Evolutionary conservation across 257 asterid genomes (phyloP), one percentile per base, ranked within the genome.

Genomic region (Solanum sitiens): DNA sequence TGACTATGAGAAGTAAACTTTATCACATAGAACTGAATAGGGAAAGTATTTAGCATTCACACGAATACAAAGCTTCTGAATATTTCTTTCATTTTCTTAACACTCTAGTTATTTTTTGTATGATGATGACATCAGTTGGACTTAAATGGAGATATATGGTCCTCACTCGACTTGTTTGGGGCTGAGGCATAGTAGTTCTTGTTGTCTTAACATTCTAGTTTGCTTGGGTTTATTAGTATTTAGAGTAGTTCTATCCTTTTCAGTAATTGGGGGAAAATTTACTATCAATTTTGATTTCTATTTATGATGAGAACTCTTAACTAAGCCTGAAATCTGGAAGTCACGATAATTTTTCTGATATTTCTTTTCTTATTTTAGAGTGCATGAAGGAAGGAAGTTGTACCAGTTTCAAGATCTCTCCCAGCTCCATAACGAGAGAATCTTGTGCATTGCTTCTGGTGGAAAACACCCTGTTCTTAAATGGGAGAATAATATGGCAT

Each of bases 381-480:
- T 96, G 92, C 99, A 97, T 90, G 99, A 97, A 85, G 96, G 95
- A 71, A 92, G 97, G 86, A 94, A 93, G 87, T 92, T 98, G 25
- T 79, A 89, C 88, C 93, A 94, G 86, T 85, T 71, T 92, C 94
- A 91, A 89, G 96, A 94, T 37, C 59, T 76, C 44, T 88, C 95
- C 50, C 47, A 82, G 83, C 89, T 76, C 91, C 87, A 90, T 40
- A 40, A 93, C 73, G 99, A 96, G 90, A 91, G 88, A 87, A 85
- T 94, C 89, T 91, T 96, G 68, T 95, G 99, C 85, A 92, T 97
- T 86, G 95, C 96, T 90, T 95, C 99, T n/a, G 94, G 96, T 88
- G 92, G 98, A 90, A 97, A 97, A 92, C 98, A 94, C 85, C 99
- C 99, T 30, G 98, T 97, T 73, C 91, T 97, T 87, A 97, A 88